Percentiles rank a stretch among this genome's conserved stretches.
Evolutionary conservation across 2,329 filamentous ascomycete genomes (phyloP).

Genomic region (Zymoseptoria crescenta): DNA sequence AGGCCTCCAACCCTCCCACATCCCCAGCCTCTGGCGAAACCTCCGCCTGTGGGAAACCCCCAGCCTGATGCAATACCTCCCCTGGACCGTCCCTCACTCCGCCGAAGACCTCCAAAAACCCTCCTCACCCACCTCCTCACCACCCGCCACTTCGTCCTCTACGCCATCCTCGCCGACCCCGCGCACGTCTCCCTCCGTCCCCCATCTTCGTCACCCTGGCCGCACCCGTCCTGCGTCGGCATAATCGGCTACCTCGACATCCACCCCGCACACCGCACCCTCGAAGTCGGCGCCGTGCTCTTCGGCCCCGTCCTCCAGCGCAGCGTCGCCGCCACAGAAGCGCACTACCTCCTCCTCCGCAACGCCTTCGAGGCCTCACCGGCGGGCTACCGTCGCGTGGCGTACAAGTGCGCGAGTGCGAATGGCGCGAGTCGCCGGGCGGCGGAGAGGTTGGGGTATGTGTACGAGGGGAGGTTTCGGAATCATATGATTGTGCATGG

Average conservation of each 20-base stretch:
- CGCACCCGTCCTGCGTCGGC: slow-evolving; percentile 33
- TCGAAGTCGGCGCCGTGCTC: slow-evolving; percentile 53
- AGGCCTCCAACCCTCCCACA: slow-evolving; percentile 6
- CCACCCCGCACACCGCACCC: slow-evolving; percentile 39
- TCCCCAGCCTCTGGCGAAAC: slow-evolving; percentile 9
- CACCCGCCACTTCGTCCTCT: slow-evolving; percentile 30
- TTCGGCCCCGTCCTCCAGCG: slow-evolving; percentile 45
- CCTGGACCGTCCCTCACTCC: slow-evolving; percentile 26
- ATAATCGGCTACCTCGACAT: slow-evolving; percentile 41
- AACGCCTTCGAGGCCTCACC: slow-evolving; percentile 44
- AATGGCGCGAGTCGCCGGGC: slow-evolving; percentile 49
- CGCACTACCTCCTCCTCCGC: slow-evolving; percentile 48
- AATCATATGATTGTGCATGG: slow-evolving; percentile 56
- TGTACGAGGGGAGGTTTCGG: slow-evolving; percentile 52
- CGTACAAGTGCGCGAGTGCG: slow-evolving; percentile 57
- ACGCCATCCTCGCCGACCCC: slow-evolving; percentile 36
- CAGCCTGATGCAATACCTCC: slow-evolving; percentile 38
- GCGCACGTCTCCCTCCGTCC: slow-evolving; percentile 9
- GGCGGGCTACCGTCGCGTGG: slow-evolving; percentile 47
- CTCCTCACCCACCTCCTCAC: slow-evolving; percentile 8
- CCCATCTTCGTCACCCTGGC: slow-evolving; percentile 11
- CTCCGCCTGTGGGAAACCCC: slow-evolving; percentile 6
- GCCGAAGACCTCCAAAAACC: slow-evolving; percentile 12
- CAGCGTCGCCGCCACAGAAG: slow-evolving; percentile 51
- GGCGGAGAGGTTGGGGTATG: slow-evolving; percentile 51